Percentiles rank a stretch among this genome's conserved stretches.
These are phyloP conservation scores for Ophiostoma pallidulum DNA, from an alignment of 2,329 filamentous ascomycete genomes.

Conservation along the genomic window DNA sequence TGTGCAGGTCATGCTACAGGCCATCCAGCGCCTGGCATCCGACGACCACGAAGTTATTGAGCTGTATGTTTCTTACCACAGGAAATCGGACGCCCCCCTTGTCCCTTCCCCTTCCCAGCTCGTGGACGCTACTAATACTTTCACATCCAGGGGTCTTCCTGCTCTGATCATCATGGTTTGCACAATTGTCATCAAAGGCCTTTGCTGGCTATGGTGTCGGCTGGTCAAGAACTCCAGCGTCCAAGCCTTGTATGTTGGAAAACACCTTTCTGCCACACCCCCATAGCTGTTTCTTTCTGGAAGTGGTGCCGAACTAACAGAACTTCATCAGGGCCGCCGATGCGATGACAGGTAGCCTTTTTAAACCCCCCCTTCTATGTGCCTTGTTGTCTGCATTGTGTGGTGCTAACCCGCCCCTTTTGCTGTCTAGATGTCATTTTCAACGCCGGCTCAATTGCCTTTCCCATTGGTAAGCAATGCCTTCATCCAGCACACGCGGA, in stretches of 20 bases:
- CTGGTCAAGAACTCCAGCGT: slow-evolving; percentile 79
- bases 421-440: slow-evolving; percentile 64
- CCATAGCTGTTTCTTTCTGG: too few species aligned
- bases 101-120: too few species aligned
- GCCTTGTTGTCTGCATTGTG: not conserved
- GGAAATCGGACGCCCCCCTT: too few species aligned
- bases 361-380: not conserved
- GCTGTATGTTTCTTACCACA: too few species aligned
- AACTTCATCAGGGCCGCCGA: slow-evolving; percentile 20
- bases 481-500: not conserved
- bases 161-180: slow-evolving; percentile 72
- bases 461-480: slow-evolving; percentile 53
- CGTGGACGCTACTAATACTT: too few species aligned
- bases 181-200: slow-evolving; percentile 72
- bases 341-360: slow-evolving; percentile 19
- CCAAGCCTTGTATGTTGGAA: slow-evolving; percentile 55
- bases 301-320: not conserved
- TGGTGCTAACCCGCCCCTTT: not conserved
- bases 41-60: slow-evolving; percentile 60
- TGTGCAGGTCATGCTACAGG: slow-evolving; percentile 65
- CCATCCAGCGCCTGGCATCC: slow-evolving; percentile 52
- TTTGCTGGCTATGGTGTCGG: slow-evolving; percentile 82
- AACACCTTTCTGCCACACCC: not conserved
- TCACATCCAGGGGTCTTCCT: slow-evolving; percentile 46
- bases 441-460: slow-evolving; percentile 81